Evolutionary conservation across 225 moss, liverwort and hornwort species (phyloP).

Genomic region (Lunularia cruciata): DNA sequence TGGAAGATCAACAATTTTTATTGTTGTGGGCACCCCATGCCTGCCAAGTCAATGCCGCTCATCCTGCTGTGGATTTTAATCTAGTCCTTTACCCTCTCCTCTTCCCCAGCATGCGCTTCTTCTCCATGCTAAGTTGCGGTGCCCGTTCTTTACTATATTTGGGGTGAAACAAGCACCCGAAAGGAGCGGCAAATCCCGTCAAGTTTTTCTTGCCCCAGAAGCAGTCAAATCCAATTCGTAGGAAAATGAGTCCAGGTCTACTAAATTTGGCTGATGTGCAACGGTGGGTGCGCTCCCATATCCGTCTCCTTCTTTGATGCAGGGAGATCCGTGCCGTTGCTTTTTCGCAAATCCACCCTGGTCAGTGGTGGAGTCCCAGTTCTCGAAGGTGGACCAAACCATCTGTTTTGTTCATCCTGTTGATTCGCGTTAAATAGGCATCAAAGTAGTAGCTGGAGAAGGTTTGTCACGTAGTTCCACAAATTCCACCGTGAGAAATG

Average conservation of each 20-base stretch:
- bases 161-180: background rate
- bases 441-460: background rate
- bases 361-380: background rate
- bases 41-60: background rate
- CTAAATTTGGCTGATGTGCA: background rate
- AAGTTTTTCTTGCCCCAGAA: background rate
- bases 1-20: background rate
- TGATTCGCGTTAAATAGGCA: background rate
- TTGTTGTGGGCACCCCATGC: background rate
- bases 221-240: background rate
- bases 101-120: background rate
- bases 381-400: background rate
- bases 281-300: background rate
- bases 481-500: background rate
- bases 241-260: background rate
- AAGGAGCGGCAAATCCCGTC: background rate
- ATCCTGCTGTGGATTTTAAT: background rate
- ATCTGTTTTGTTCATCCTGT: background rate
- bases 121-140: constrained; percentile 3
- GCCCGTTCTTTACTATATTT: background rate
- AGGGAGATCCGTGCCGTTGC: constrained; percentile 10
- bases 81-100: background rate
- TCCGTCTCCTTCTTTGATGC: constrained; percentile 4
- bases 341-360: background rate
- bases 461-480: background rate